Percentiles rank a stretch among this genome's conserved stretches.
phyloP scores from a whole-genome alignment of 1,284 basidiomycete genomes.

The Irpex sp. region DNA sequence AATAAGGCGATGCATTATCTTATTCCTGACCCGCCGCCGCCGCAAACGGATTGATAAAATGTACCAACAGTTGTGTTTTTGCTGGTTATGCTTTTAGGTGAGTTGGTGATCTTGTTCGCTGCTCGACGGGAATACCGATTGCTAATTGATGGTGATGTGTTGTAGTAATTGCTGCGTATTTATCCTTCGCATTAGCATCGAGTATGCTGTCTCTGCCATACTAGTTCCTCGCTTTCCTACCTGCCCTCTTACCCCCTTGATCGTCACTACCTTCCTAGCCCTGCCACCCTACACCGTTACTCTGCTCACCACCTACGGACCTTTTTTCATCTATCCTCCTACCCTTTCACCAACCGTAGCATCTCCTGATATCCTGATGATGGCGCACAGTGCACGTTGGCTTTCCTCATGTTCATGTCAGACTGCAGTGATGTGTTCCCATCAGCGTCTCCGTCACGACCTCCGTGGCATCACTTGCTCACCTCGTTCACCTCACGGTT shows the following conservation, averaged over 20 bases:
- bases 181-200: background rate
- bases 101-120: background rate
- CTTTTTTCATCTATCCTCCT: background rate
- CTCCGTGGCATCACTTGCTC: too few species aligned
- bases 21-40: conserved; percentile 32
- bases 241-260: background rate
- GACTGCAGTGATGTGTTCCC: too few species aligned
- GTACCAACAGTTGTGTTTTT: background rate
- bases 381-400: too few species aligned
- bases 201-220: background rate
- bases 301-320: background rate
- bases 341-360: background rate
- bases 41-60: conserved; percentile 6
- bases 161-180: background rate
- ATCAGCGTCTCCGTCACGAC: too few species aligned
- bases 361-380: background rate
- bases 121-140: background rate
- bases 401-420: too few species aligned
- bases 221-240: background rate
- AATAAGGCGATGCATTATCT: conserved; percentile 30
- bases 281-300: background rate
- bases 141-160: background rate
- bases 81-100: background rate
- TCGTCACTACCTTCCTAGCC: background rate
- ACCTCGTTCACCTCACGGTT: too few species aligned